Evolutionary conservation across 208 protist species (phyloP), one percentile per base, ranked within the genome.

Genomic region (Angomonas ambiguus): DNA sequence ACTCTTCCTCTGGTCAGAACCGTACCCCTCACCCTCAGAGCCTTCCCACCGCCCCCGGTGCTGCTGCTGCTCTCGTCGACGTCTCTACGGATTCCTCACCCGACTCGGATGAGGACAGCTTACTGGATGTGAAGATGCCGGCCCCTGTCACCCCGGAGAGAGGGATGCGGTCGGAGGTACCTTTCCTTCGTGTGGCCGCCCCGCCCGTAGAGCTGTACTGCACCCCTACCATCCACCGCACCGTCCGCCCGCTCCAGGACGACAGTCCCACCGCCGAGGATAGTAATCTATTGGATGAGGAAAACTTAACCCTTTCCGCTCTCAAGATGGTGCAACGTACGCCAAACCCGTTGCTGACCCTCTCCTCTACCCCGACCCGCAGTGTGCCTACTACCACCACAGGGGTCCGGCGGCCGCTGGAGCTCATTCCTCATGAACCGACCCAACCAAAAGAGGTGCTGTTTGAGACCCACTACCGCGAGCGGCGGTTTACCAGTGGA

Each of bases 101-200:
- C 24, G 5, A 27, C 45, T 13, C 10, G 8, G 45, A 53, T 13
- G 45, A 22, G 16, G 45, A 53, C 18, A 27, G 18, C 45, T 27
- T 53, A 8, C 45, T 53, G 18, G 18, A 24, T 5, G 35, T 13
- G 8, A 34, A 4, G 56, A 30, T 31, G 56, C 2, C 56, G 30
- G 30, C 31, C 13, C 56, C 56, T 2, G 56, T 62, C 28, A 62
- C 56, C 18, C 56, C 56, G 5, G 56, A 62, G 31, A 27, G 56
- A 25, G 13, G 13, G 30, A 41, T 35, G n/a, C 6, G 1, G 13
- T 2, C 1, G 2, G 31, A 35, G 13, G 31, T 22, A 22, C 18
- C 56, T 11, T 62, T 34, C 30, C 33, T 62, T 32, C 33, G 28
- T 31, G 18, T 31, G 18, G 33, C 31, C 56, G 30, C 56, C 13